A percentile compares a stretch with the other conserved stretches of the same genome.
Conservation (phyloP, 2,329 filamentous ascomycete genomes). For the Aphanocladium album region DNA sequence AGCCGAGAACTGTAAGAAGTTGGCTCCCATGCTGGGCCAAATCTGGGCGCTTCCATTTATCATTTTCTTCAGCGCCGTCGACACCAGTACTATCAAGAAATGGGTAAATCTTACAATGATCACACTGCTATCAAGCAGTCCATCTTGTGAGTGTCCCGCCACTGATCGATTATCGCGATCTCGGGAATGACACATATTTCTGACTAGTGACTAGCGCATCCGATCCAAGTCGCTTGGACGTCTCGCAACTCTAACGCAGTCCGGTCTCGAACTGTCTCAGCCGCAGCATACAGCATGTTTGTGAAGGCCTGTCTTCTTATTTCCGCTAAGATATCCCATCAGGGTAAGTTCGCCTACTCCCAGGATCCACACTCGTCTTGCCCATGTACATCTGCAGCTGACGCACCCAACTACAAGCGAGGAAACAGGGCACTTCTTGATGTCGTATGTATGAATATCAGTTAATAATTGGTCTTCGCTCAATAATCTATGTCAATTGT, state of each 20-base stretch:
- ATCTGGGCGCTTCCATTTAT: conserved; percentile 52
- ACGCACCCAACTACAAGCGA: conserved; percentile 27
- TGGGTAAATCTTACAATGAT: conserved; percentile 32
- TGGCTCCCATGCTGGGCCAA: conserved; percentile 39
- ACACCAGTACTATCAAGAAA: conserved; percentile 21
- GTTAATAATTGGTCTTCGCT: too few relatives aligned
- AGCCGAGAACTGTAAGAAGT: conserved; percentile 38
- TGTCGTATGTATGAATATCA: conserved; percentile 43
- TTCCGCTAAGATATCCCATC: conserved; percentile 23
- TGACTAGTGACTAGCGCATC: conserved; percentile 31
- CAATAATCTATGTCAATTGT: too few relatives aligned
- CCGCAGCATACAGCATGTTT: conserved; percentile 51
- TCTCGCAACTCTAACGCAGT: conserved; percentile 56
- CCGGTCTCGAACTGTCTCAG: conserved; percentile 52
- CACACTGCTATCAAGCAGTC: conserved; percentile 29
- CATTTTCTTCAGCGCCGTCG: conserved; percentile 36
- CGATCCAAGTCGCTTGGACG: conserved; percentile 52
- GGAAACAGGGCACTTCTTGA: conserved; percentile 48
- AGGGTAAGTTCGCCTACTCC: conserved; percentile 23
- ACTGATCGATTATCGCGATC: background rate
- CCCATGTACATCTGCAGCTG: conserved; percentile 16
- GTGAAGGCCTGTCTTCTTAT: conserved; percentile 31
- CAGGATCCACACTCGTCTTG: background rate
- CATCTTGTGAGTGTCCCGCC: conserved; percentile 24
- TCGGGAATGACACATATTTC: background rate